Evolutionary conservation across 768 basidiomycete species (phyloP).

Genomic region (Neoboletus subvelutipes): DNA sequence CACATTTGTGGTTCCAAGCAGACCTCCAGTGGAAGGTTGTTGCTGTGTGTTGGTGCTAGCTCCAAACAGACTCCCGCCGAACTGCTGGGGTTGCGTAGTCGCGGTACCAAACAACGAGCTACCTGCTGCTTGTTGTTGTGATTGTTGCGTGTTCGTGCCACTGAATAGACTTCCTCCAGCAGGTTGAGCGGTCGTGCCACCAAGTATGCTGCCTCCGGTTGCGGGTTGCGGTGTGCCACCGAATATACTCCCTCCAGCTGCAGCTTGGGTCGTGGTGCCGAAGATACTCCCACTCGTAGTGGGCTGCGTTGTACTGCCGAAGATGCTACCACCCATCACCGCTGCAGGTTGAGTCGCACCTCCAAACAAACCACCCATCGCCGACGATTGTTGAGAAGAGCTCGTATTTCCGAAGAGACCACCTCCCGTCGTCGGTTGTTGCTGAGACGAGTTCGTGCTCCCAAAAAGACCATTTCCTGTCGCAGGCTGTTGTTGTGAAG

Average conservation of each 20-base stretch:
- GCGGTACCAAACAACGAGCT: slow-evolving; percentile 24
- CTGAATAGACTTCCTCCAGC: slow-evolving; percentile 28
- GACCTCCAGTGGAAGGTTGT: slow-evolving; percentile 22
- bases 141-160: slow-evolving; percentile 15
- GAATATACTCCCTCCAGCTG: slow-evolving; percentile 22
- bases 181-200: slow-evolving; percentile 21
- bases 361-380: slow-evolving; percentile 20
- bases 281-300: slow-evolving; percentile 14
- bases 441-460: slow-evolving; percentile 23
- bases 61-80: slow-evolving; percentile 22
- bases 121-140: slow-evolving; percentile 14
- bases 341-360: slow-evolving; percentile 12
- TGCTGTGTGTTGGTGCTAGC: slow-evolving; percentile 14
- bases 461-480: slow-evolving; percentile 29
- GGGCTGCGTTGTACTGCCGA: slow-evolving; percentile 16
- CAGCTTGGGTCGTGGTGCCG: slow-evolving; percentile 8
- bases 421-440: slow-evolving; percentile 19
- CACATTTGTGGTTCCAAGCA: slow-evolving; percentile 27
- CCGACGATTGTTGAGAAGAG: slow-evolving; percentile 15
- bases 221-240: slow-evolving; percentile 18
- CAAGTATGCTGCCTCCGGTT: slow-evolving; percentile 23
- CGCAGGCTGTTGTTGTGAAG: slow-evolving; percentile 23
- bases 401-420: slow-evolving; percentile 17
- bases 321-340: slow-evolving; percentile 7
- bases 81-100: slow-evolving; percentile 20